These are phyloP conservation scores for Oenanthe javanica DNA, from an alignment of 140 eudicot genomes.

Conservation along the genomic window DNA sequence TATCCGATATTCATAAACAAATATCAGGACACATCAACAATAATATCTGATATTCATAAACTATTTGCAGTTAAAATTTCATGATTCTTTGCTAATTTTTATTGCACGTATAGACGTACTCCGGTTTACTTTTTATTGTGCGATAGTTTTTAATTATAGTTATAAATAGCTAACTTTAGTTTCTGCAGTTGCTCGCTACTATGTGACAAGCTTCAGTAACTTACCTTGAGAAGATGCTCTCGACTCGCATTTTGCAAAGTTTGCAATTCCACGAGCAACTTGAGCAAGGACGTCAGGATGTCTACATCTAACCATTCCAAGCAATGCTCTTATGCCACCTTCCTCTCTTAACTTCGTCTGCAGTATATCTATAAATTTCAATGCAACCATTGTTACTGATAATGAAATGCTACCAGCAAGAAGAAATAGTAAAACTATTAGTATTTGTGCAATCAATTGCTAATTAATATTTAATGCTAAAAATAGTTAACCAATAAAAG, in stretches of 20 bases:
- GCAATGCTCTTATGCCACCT: slow-evolving; percentile 88
- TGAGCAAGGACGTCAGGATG: slow-evolving; percentile 98
- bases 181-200: neutral
- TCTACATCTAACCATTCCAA: slow-evolving; percentile 86
- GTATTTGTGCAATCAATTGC: neutral
- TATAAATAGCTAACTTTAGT: neutral
- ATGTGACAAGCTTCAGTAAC: slow-evolving; percentile 9
- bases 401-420: neutral
- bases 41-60: neutral
- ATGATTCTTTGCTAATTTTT: neutral
- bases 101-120: neutral
- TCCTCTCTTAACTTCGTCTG: slow-evolving; percentile 66
- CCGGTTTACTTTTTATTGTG: neutral
- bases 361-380: slow-evolving; percentile 46
- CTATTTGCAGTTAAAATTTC: neutral
- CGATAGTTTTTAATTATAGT: neutral
- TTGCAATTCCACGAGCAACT: slow-evolving; percentile 94
- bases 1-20: neutral
- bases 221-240: slow-evolving; percentile 84
- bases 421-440: neutral
- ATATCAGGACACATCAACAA: neutral
- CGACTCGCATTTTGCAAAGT: slow-evolving; percentile 92
- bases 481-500: neutral
- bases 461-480: neutral
- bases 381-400: neutral